These are phyloP conservation scores for Golovinomyces cichoracearum DNA, from an alignment of 2,329 filamentous ascomycete genomes.

Conservation along the genomic window DNA sequence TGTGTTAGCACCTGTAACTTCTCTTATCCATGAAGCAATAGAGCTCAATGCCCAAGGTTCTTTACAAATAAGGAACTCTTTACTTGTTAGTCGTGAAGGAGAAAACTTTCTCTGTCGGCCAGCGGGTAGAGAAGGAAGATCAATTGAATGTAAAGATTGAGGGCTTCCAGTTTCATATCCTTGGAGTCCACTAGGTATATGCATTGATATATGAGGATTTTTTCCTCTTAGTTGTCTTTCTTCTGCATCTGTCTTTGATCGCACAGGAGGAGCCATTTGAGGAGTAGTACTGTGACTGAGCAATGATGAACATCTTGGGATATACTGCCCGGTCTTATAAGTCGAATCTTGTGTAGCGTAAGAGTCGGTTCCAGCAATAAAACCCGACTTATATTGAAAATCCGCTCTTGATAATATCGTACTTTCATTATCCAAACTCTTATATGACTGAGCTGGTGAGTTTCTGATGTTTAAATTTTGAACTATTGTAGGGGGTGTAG, in stretches of 20 bases:
- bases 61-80: slow-evolving; percentile 58
- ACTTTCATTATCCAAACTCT: slow-evolving; percentile 3
- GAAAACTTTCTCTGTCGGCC: slow-evolving; percentile 63
- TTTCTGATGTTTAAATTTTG: slow-evolving; percentile 16
- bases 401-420: neutral
- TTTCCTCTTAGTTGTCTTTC: slow-evolving; percentile 30
- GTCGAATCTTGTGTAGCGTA: neutral
- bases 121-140: slow-evolving; percentile 59
- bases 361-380: neutral
- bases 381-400: slow-evolving; percentile 9
- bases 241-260: slow-evolving; percentile 79
- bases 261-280: slow-evolving; percentile 51
- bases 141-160: slow-evolving; percentile 35
- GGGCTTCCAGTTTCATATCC: slow-evolving; percentile 30
- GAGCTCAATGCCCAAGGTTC: slow-evolving; percentile 86
- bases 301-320: slow-evolving; percentile 55
- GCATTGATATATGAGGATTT: slow-evolving; percentile 24
- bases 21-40: slow-evolving; percentile 65
- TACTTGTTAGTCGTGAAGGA: slow-evolving; percentile 53
- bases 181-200: slow-evolving; percentile 26
- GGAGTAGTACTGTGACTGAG: slow-evolving; percentile 61
- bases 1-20: slow-evolving; percentile 33
- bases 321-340: slow-evolving; percentile 18
- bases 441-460: slow-evolving; percentile 6
- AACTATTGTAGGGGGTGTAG: slow-evolving; percentile 27